phyloP scores from a whole-genome alignment of 192 early-diverging fungal genomes.

The Irineochytrium annulatum region DNA sequence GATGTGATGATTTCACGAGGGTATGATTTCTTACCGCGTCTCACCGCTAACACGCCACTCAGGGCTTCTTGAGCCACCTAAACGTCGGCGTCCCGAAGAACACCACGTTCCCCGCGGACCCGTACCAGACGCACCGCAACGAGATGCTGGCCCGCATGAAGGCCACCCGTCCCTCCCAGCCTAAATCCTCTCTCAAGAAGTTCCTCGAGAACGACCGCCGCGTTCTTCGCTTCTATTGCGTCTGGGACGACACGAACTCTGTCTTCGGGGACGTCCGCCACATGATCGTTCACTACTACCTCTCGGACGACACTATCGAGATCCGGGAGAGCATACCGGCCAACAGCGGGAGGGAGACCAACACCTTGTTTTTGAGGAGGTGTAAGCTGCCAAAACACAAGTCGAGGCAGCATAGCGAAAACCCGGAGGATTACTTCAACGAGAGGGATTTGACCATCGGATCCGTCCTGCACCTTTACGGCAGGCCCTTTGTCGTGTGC shows the following conservation, averaged over 20 bases:
- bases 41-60: slow-evolving; percentile 2
- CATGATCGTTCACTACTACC: slow-evolving; percentile 61
- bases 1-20: slow-evolving; percentile 58
- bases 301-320: slow-evolving; percentile 58
- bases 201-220: slow-evolving; percentile 61
- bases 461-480: slow-evolving; percentile 53
- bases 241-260: slow-evolving; percentile 58
- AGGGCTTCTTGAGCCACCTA: slow-evolving; percentile 39
- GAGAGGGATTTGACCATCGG: slow-evolving; percentile 56
- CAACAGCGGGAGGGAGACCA: slow-evolving; percentile 50
- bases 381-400: slow-evolving; percentile 45
- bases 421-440: slow-evolving; percentile 38
- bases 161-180: slow-evolving; percentile 41
- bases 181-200: slow-evolving; percentile 46
- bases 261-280: slow-evolving; percentile 56
- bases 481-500: slow-evolving; percentile 55
- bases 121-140: slow-evolving; percentile 43
- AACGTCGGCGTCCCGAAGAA: slow-evolving; percentile 31
- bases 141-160: slow-evolving; percentile 47
- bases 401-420: slow-evolving; percentile 10
- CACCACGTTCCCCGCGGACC: slow-evolving; percentile 45
- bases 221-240: slow-evolving; percentile 60
- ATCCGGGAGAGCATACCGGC: slow-evolving; percentile 52
- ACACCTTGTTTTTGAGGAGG: slow-evolving; percentile 51
- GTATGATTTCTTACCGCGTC: slow-evolving; percentile 20